Evolutionary conservation across 164 flowering plant genomes (phyloP), one percentile per base, ranked within the genome.

Genomic region (Magnolia kwangsiensis): DNA sequence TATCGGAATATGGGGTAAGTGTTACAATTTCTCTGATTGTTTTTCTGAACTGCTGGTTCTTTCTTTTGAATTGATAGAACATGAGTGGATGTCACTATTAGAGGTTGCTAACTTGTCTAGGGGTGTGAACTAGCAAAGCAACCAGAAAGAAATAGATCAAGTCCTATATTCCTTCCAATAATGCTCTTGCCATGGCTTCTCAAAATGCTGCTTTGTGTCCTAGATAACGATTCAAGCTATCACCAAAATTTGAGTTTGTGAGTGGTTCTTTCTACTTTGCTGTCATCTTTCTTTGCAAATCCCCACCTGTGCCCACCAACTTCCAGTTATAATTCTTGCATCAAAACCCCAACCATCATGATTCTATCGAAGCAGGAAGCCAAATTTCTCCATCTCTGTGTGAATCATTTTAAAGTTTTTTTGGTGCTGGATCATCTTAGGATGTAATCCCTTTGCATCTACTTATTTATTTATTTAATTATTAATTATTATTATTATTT

Each of bases 1-100:
- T 92, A 78, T 96, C 99, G 81, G 98, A 96, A 83, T 89, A 79
- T 84, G 97, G 97, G 87, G 99, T 94, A 82, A 83, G 88, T 51
- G 80, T 77, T 75, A 49, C 19, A 24, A 51, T 64, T 23, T 78
- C 18, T 55, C 61, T 55, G 61, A 19, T 55, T 14, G 13, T 3
- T 55, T 55, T 55, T 55, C 13, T 55, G 61, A 55, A 10, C 16
- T 37, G 45, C 45, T 37, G 29, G 29, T 27, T 27, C 29, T 27
- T 27, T 27, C 29, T 27, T 27, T 27, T 27, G 29, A 27, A 27
- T 27, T 27, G 29, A 27, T 27, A 27, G 29, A 37, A 37, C 45
- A 37, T 37, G 45, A 37, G 45, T 37, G 45, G 45, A 37, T 5
- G 4, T 37, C 45, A 37, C 7, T 37, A 37, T 37, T 37, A 37